Conservation (phyloP, 1,284 basidiomycete genomes). For the Tetrapyrgos nigripes region DNA sequence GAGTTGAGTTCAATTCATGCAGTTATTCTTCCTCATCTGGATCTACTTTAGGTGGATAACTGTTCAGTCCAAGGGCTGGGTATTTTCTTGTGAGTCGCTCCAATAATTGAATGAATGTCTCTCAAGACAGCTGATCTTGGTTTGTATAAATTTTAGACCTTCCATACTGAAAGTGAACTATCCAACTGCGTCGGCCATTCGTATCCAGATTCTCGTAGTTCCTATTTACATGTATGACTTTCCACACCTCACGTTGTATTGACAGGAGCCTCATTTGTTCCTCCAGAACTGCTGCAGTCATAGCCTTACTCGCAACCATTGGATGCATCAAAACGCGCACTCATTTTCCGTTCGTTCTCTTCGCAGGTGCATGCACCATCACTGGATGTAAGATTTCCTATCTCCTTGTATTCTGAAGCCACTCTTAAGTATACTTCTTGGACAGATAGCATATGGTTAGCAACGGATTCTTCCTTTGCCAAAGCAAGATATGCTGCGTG, state of each 20-base stretch:
- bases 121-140: constrained; percentile 15
- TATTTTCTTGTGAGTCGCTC: constrained; percentile 11
- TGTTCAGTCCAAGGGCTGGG: constrained; percentile 16
- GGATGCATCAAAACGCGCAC: constrained; percentile 13
- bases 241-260: neutral
- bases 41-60: constrained; percentile 7
- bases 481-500: constrained; percentile 19
- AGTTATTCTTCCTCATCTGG: neutral
- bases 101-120: constrained; percentile 1
- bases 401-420: neutral
- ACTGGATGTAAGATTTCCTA: constrained; percentile 18
- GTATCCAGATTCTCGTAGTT: constrained; percentile 14
- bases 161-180: constrained; percentile 17
- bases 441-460: constrained; percentile 17
- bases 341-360: constrained; percentile 15
- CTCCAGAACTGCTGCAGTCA: constrained; percentile 1
- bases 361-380: constrained; percentile 6
- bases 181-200: constrained; percentile 10
- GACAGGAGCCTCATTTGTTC: neutral
- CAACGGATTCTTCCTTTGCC: constrained; percentile 6
- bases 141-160: neutral
- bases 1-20: neutral
- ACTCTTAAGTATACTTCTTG: neutral
- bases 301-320: constrained; percentile 3
- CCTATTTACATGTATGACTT: constrained; percentile 15